These are phyloP conservation scores for Lunasporangiospora selenospora DNA, from an alignment of 192 early-diverging fungal genomes.

Conservation along the genomic window DNA sequence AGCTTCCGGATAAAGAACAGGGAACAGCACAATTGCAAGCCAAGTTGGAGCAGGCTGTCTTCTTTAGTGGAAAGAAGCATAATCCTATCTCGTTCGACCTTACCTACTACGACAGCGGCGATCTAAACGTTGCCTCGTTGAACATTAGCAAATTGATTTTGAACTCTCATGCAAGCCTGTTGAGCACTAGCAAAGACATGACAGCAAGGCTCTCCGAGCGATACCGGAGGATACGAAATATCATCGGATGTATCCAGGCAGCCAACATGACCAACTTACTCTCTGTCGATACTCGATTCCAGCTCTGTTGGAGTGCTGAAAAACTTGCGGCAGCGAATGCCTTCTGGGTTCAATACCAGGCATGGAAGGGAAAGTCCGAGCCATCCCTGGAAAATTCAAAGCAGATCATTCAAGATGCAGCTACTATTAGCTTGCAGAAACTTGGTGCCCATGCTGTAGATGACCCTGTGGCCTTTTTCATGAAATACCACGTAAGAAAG, in stretches of 20 bases:
- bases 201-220: slow-evolving; percentile 22
- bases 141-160: slow-evolving; percentile 40
- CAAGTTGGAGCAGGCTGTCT: slow-evolving; percentile 47
- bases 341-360: slow-evolving; percentile 41
- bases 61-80: slow-evolving; percentile 34
- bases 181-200: slow-evolving; percentile 17
- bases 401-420: slow-evolving; percentile 24
- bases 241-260: slow-evolving; percentile 33
- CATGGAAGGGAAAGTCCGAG: background rate
- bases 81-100: slow-evolving; percentile 50
- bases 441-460: slow-evolving; percentile 5
- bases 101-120: slow-evolving; percentile 27
- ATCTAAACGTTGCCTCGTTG: slow-evolving; percentile 40
- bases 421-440: slow-evolving; percentile 5
- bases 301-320: slow-evolving; percentile 46
- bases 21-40: slow-evolving; percentile 30
- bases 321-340: slow-evolving; percentile 36
- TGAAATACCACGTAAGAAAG: slow-evolving; percentile 32
- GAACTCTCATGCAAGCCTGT: slow-evolving; percentile 28
- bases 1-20: slow-evolving; percentile 1
- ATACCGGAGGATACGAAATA: slow-evolving; percentile 18
- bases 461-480: slow-evolving; percentile 25
- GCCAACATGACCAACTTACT: slow-evolving; percentile 29
- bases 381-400: slow-evolving; percentile 11
- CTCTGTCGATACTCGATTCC: slow-evolving; percentile 35